Evolutionary conservation across 352 stramenopile species (phyloP).

Genomic region (Globisporangium carolinianum): DNA sequence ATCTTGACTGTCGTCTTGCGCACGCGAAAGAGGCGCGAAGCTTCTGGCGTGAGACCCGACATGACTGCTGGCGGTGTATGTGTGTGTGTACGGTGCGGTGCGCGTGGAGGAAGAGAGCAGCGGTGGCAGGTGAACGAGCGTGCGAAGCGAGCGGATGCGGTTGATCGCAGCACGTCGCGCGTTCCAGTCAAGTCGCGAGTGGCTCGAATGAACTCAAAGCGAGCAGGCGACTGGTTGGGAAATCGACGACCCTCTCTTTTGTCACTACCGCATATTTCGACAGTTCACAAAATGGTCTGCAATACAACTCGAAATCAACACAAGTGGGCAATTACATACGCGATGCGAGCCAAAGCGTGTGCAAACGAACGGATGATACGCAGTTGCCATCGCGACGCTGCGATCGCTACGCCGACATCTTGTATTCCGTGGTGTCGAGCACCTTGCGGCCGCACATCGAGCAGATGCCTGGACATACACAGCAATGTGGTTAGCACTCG

Average conservation of each 20-base stretch:
- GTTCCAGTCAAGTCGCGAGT: background rate
- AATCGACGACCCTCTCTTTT: background rate
- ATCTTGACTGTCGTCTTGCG: conserved; percentile 95
- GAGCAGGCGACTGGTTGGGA: background rate
- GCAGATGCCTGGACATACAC: conserved; percentile 34
- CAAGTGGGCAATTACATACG: background rate
- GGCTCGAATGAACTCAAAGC: background rate
- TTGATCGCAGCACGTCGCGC: background rate
- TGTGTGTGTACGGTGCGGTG: background rate
- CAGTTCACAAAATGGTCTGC: background rate
- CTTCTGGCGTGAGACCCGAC: conserved; percentile 75
- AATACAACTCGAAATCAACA: background rate
- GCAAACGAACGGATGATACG: background rate
- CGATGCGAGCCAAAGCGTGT: background rate
- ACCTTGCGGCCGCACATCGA: conserved; percentile 64
- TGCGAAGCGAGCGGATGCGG: background rate
- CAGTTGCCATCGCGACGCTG: too few relatives aligned
- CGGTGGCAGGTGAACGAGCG: background rate
- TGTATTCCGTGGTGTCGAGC: conserved; percentile 56
- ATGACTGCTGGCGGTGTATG: conserved; percentile 15
- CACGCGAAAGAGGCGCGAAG: conserved; percentile 89
- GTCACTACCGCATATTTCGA: background rate
- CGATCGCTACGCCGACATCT: conserved; percentile 34
- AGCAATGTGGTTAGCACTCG: too few relatives aligned
- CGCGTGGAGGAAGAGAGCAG: background rate